phyloP scores from a whole-genome alignment of 2,329 filamentous ascomycete species.

The Scorias spongiosa region DNA sequence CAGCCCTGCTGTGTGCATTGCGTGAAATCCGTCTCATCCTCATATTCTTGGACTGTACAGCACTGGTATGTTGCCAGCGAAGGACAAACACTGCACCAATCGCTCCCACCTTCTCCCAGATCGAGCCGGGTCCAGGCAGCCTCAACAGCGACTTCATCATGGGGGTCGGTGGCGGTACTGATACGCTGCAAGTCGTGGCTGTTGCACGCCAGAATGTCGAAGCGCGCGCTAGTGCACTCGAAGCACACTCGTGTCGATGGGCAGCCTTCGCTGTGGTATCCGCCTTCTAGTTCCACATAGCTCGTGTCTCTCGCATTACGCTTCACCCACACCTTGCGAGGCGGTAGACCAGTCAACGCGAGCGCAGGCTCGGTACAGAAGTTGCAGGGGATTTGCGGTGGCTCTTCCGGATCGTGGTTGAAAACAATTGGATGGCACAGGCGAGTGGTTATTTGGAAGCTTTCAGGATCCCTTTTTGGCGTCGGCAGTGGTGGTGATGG shows the following conservation, averaged over 20 bases:
- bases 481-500: no score
- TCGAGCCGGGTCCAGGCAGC: slow-evolving; percentile 13
- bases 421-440: slow-evolving; percentile 28
- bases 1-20: slow-evolving; percentile 9
- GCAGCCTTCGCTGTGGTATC: slow-evolving; percentile 16
- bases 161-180: slow-evolving; percentile 3
- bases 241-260: slow-evolving; percentile 25
- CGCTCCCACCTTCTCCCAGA: slow-evolving; percentile 5
- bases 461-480: no score
- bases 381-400: slow-evolving; percentile 18
- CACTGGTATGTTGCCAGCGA: slow-evolving; percentile 25
- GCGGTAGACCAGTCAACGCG: slow-evolving; percentile 22
- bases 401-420: slow-evolving; percentile 14
- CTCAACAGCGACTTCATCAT: slow-evolving; percentile 8
- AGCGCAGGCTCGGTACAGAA: slow-evolving; percentile 26
- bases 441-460: slow-evolving; percentile 18
- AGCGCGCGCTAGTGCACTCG: slow-evolving; percentile 20
- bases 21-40: not conserved
- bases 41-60: slow-evolving; percentile 3
- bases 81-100: slow-evolving; percentile 29
- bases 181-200: slow-evolving; percentile 19
- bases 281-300: slow-evolving; percentile 20
- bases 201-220: slow-evolving; percentile 22
- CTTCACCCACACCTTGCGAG: slow-evolving; percentile 7
- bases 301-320: slow-evolving; percentile 19